phyloP scores from a whole-genome alignment of 129 eudicot species.

The Tanacetum coccineum region DNA sequence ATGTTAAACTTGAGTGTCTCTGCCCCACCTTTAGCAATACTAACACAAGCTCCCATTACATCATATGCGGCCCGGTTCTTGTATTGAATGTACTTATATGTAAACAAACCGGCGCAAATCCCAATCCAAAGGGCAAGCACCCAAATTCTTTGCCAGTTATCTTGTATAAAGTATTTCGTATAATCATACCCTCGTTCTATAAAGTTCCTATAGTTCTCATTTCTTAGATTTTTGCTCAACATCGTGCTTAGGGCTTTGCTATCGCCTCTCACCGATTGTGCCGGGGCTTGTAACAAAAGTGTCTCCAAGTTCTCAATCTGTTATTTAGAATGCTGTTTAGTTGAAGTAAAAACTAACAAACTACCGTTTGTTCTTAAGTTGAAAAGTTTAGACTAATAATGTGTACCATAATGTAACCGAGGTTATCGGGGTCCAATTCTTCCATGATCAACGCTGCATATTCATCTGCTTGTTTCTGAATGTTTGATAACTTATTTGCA shows the following conservation, averaged over 20 bases:
- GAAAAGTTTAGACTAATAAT: not conserved
- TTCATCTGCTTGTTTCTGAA: slow-evolving; percentile 52
- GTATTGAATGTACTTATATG: slow-evolving; percentile 57
- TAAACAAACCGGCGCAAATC: slow-evolving; percentile 42
- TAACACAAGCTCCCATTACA: slow-evolving; percentile 63
- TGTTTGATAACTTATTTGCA: slow-evolving; percentile 54
- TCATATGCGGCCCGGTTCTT: slow-evolving; percentile 47
- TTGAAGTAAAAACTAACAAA: too few relatives aligned
- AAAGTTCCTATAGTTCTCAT: slow-evolving; percentile 30
- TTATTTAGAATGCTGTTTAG: not conserved
- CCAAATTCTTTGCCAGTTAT: slow-evolving; percentile 65
- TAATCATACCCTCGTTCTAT: slow-evolving; percentile 31
- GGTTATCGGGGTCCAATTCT: slow-evolving; percentile 63
- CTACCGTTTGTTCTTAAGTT: not conserved
- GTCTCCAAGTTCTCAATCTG: slow-evolving; percentile 52
- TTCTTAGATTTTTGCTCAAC: slow-evolving; percentile 48
- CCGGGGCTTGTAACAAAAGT: slow-evolving; percentile 54
- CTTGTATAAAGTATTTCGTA: slow-evolving; percentile 42
- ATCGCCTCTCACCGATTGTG: slow-evolving; percentile 29
- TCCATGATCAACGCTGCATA: slow-evolving; percentile 73
- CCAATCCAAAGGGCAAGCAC: slow-evolving; percentile 48
- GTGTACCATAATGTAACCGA: slow-evolving; percentile 52
- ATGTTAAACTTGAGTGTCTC: slow-evolving; percentile 64
- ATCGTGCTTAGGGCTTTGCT: slow-evolving; percentile 41
- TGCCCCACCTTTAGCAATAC: slow-evolving; percentile 60